Percentiles rank a stretch among this genome's conserved stretches.
Conservation (phyloP, 2,329 filamentous ascomycete species). For the Aureobasidium vineae region DNA sequence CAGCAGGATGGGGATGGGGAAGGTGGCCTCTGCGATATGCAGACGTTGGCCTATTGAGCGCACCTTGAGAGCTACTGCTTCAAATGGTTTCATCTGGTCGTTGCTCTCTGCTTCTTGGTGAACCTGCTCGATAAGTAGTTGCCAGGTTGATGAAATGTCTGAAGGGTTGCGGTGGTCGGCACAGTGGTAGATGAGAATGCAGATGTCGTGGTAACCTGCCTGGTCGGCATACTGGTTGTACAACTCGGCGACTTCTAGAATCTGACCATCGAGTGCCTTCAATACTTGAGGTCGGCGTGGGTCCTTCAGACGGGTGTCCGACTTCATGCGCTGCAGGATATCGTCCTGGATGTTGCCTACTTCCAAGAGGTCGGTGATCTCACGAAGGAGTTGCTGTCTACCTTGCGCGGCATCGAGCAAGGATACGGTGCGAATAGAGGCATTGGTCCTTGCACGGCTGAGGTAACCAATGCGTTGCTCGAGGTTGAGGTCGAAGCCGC, state of each 20-base stretch:
- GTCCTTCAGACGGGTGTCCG: conserved; percentile 66
- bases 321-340: conserved; percentile 71
- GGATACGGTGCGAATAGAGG: conserved; percentile 75
- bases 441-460: conserved; percentile 87
- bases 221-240: conserved; percentile 90
- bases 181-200: conserved; percentile 84
- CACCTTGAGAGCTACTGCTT: conserved; percentile 63
- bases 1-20: conserved; percentile 47
- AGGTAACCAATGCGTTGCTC: conserved; percentile 86
- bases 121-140: conserved; percentile 70
- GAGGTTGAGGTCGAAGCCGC: conserved; percentile 74
- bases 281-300: conserved; percentile 65
- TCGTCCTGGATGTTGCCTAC: conserved; percentile 96
- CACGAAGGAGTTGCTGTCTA: conserved; percentile 80
- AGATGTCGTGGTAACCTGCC: conserved; percentile 90
- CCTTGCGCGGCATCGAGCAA: conserved; percentile 58
- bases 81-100: conserved; percentile 61
- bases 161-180: conserved; percentile 87
- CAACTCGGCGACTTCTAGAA: conserved; percentile 78
- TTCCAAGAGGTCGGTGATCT: conserved; percentile 82
- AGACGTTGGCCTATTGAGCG: conserved; percentile 57
- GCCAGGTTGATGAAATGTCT: conserved; percentile 82
- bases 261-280: conserved; percentile 69
- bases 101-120: conserved; percentile 50
- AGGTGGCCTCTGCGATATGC: conserved; percentile 34